phyloP scores from a whole-genome alignment of 140 eudicot species.

The Senecio squalidus region DNA sequence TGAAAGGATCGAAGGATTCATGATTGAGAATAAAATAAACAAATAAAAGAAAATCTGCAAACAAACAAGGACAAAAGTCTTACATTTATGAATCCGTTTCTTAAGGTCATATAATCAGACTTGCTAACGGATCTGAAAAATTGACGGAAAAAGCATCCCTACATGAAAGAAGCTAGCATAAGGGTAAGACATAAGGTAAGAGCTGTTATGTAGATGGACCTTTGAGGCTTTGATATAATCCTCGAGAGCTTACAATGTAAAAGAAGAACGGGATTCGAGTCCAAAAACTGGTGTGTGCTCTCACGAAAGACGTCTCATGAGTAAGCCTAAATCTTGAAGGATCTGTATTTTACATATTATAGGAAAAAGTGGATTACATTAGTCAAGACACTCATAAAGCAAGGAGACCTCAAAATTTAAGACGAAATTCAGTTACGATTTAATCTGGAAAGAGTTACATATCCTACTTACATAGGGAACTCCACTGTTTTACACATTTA shows the following conservation, averaged over 20 bases:
- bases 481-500: no score
- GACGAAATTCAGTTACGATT: no score
- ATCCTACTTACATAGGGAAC: no score
- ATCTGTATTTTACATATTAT: slow-evolving; percentile 35
- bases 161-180: slow-evolving; percentile 8
- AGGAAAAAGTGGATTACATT: not conserved
- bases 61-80: slow-evolving; percentile 23
- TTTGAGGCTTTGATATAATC: no score
- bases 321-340: slow-evolving; percentile 61
- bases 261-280: slow-evolving; percentile 42
- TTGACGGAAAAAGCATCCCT: slow-evolving; percentile 87
- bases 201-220: not conserved
- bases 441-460: no score
- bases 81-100: slow-evolving; percentile 77
- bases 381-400: not conserved
- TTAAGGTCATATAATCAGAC: slow-evolving; percentile 78
- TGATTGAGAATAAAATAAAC: not conserved
- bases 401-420: no score
- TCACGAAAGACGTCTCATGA: slow-evolving; percentile 67
- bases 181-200: not conserved
- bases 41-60: not conserved
- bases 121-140: slow-evolving; percentile 63
- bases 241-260: slow-evolving; percentile 43
- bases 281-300: slow-evolving; percentile 54
- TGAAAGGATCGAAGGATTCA: slow-evolving; percentile 2